Conservation (phyloP, 768 basidiomycete genomes). For the Neoboletus brunneissimus region DNA sequence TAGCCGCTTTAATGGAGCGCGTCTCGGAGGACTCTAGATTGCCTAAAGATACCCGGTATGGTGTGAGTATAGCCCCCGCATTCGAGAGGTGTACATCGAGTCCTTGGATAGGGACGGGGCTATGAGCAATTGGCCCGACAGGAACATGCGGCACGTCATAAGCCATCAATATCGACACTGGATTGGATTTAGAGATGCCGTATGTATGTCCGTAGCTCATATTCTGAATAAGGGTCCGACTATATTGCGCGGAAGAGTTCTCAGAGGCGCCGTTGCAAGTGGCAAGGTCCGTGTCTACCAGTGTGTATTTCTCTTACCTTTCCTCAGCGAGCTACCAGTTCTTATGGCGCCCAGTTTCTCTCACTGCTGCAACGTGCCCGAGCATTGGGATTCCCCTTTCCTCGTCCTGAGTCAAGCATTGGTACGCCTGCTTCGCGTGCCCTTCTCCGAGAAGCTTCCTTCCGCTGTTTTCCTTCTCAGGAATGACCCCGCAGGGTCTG, state of each 20-base stretch:
- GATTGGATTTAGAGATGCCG: neutral
- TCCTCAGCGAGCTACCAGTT: neutral
- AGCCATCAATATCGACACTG: neutral
- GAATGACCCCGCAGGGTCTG: neutral
- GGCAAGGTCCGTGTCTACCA: neutral
- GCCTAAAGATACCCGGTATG: neutral
- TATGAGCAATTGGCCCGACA: too few relatives aligned
- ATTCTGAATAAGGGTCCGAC: neutral
- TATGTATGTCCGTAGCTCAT: neutral
- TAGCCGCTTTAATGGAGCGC: neutral
- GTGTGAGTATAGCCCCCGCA: neutral
- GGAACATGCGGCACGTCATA: neutral
- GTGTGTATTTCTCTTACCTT: neutral
- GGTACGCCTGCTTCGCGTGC: neutral
- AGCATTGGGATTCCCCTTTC: neutral
- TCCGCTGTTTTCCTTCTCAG: neutral
- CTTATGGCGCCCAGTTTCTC: neutral
- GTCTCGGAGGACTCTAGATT: neutral
- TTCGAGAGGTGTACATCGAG: neutral
- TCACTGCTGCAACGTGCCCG: neutral
- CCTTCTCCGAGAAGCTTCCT: neutral
- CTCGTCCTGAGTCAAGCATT: neutral
- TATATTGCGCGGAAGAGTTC: neutral
- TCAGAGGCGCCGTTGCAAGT: neutral
- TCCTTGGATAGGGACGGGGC: neutral